Conservation (phyloP, 2,329 filamentous ascomycete genomes). For the Juglanconis juglandina region DNA sequence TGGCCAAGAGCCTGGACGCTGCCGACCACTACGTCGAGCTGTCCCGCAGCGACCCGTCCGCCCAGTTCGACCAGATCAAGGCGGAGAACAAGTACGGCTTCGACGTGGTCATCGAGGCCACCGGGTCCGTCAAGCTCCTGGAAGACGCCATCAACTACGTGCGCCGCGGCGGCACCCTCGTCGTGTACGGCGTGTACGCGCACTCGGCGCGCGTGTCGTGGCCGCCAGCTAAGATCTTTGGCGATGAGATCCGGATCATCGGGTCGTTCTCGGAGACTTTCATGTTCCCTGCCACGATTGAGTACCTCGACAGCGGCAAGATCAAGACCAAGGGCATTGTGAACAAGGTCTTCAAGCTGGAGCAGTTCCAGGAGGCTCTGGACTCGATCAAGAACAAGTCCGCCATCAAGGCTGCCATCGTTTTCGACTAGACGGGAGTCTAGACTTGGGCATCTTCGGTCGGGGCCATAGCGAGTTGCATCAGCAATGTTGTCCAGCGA, state of each 20-base stretch:
- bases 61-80: conserved; percentile 61
- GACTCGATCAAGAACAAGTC: conserved; percentile 69
- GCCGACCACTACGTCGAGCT: conserved; percentile 54
- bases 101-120: conserved; percentile 69
- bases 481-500: no score
- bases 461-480: no score
- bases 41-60: conserved; percentile 50
- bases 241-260: conserved; percentile 67
- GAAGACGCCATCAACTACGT: conserved; percentile 71
- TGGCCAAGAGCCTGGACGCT: conserved; percentile 56
- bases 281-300: conserved; percentile 59
- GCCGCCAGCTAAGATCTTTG: conserved; percentile 69
- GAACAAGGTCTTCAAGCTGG: conserved; percentile 70
- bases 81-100: conserved; percentile 68
- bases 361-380: conserved; percentile 68
- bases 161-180: conserved; percentile 60
- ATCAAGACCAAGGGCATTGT: conserved; percentile 66
- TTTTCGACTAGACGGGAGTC: conserved; percentile 52
- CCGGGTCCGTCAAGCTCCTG: conserved; percentile 65
- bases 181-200: conserved; percentile 54
- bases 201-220: conserved; percentile 61
- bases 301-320: conserved; percentile 56
- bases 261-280: conserved; percentile 72
- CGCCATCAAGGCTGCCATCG: conserved; percentile 71
- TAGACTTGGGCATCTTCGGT: not conserved